phyloP scores from a whole-genome alignment of 2,329 filamentous ascomycete genomes.

The Zymoseptoria brevis region DNA sequence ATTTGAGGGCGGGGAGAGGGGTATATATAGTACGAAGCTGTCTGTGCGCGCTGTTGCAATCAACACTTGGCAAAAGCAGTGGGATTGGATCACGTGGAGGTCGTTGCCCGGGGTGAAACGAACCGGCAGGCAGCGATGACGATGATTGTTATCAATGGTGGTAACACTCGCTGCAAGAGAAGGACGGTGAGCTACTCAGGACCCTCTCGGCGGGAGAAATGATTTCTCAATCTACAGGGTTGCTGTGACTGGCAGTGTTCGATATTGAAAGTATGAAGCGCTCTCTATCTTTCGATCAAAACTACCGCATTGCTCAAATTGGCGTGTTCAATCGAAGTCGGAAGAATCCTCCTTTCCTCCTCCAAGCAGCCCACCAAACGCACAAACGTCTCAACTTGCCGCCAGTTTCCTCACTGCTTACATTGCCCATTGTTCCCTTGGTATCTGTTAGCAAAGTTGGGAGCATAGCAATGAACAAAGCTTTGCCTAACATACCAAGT shows the following conservation, averaged over 20 bases:
- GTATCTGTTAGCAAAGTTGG: not conserved
- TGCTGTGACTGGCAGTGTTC: not conserved
- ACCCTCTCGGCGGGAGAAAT: not conserved
- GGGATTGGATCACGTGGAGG: not conserved
- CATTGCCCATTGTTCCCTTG: not conserved
- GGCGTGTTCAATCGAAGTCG: not conserved
- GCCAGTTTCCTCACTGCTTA: not conserved
- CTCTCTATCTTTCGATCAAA: not conserved
- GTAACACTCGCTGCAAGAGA: not conserved
- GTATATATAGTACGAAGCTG: not conserved
- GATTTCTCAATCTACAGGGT: not conserved
- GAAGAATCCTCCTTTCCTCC: not conserved
- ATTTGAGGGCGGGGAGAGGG: not conserved
- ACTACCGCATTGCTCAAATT: not conserved
- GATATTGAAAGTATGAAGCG: not conserved
- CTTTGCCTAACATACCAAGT: not conserved
- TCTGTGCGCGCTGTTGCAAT: not conserved
- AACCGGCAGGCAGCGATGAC: not conserved
- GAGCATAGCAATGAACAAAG: not conserved
- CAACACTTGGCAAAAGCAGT: not conserved
- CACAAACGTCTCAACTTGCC: not conserved
- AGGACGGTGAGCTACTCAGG: not conserved
- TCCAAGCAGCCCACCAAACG: not conserved
- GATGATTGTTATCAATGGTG: not conserved
- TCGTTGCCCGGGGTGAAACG: not conserved